These are phyloP conservation scores for Macrophomina phaseolina DNA, from an alignment of 2,329 filamentous ascomycete genomes.

Conservation along the genomic window DNA sequence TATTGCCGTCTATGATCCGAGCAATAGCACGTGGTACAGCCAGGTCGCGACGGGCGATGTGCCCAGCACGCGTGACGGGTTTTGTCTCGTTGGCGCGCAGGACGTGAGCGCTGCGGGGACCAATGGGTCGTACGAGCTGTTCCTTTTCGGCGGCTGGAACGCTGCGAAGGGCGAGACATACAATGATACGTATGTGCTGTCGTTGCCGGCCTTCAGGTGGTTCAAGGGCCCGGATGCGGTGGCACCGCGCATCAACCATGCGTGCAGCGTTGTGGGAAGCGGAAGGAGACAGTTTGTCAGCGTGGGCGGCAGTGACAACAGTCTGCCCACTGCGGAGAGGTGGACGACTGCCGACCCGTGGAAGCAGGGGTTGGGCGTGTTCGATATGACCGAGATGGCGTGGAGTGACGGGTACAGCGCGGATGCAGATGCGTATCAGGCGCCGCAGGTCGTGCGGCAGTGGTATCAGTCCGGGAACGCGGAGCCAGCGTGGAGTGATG, in stretches of 20 bases:
- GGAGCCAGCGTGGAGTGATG: neutral
- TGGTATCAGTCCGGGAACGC: neutral
- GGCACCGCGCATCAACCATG: neutral
- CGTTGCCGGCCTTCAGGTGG: conserved; percentile 11
- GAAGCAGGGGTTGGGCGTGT: conserved; percentile 15
- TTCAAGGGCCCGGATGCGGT: neutral
- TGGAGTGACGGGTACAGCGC: conserved; percentile 17
- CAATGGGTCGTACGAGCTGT: neutral
- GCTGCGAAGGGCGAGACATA: too few species aligned
- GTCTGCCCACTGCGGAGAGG: neutral
- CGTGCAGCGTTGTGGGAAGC: neutral
- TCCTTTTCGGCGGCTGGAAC: too few species aligned
- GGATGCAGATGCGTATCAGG: conserved; percentile 8
- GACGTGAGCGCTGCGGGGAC: neutral
- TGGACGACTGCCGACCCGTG: conserved; percentile 11
- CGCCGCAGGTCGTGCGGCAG: conserved; percentile 11
- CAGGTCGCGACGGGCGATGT: conserved; percentile 19
- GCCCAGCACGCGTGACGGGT: neutral
- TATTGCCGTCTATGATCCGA: conserved; percentile 12
- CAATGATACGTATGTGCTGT: conserved; percentile 1
- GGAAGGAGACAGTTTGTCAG: neutral
- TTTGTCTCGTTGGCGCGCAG: conserved; percentile 5
- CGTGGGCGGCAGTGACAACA: neutral
- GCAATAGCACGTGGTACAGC: neutral
- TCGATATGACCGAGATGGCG: conserved; percentile 10